Base-by-base conservation (phyloP, 2,329 filamentous ascomycete genomes). In the Alternaria atra region DNA sequence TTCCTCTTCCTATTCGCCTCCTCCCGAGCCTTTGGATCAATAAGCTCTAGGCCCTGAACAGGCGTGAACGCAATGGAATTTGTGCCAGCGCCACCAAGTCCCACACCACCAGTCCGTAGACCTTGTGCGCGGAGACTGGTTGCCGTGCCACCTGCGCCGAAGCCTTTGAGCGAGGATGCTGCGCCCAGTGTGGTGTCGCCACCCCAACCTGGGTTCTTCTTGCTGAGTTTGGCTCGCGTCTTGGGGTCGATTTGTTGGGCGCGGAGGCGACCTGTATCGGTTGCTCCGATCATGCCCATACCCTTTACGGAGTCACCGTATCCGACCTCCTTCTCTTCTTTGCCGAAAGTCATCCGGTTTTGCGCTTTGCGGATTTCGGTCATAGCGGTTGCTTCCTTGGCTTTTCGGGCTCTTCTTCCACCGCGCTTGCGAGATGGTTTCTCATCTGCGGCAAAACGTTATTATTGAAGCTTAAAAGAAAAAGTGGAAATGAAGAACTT, bases 161-260 rank as follows among this genome's bases (percentile, higher is more conserved):
- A 93, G 4, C 90, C 89, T 59, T 92, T 89, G 58, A 97, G 86
- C 29, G 92, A 94, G 1, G 93, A 93, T 1, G 70, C 70, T 32
- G 73, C 69, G 34, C 75, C 75, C 8, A 75, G 69, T 1, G 76
- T 91, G 4, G 89, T 85, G 27, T 86, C 86, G 60, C 90, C 89
- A 56, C 94, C 94, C 95, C 95, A 99, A 27, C 95, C 95, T 72
- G 96, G 94, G 80, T 94, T 96, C 82, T 97, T 97, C 77, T 94
- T 94, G 74, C 91, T 93, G 43, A 99, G 87, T 78, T 97, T 97
- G 44, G 95, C 95, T 58, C 92, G 89, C 4, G 95, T 99, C 60
- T 94, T 90, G 76, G 95, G 91, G 77, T 99, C 95, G 73, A 99
- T 91, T 80, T 97, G 94, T 52, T 92, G 85, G 34, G 89, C 90